Percentiles rank a stretch among this genome's conserved stretches.
phyloP scores from a whole-genome alignment of 305 asterid species.

The Petunia hybrid region DNA sequence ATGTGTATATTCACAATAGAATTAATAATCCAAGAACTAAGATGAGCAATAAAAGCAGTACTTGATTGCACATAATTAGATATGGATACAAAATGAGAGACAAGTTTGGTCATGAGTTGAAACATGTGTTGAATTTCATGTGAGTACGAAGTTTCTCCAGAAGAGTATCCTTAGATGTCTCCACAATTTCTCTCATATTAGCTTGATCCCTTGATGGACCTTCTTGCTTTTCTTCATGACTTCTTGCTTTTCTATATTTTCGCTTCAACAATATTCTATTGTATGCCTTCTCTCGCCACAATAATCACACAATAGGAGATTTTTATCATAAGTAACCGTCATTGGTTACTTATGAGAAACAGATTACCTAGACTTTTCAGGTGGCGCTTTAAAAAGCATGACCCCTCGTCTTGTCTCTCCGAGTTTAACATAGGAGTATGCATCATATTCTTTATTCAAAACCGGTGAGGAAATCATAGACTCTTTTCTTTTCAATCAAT shows the following conservation, averaged over 20 bases:
- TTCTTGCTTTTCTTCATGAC: not conserved
- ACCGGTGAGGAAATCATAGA: not conserved
- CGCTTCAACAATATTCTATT: not conserved
- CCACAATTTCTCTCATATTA: not conserved
- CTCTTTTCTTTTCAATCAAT: not conserved
- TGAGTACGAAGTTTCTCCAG: not conserved
- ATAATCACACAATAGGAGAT: not conserved
- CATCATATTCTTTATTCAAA: conserved; percentile 5
- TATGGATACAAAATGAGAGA: not conserved
- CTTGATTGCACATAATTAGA: conserved; percentile 7
- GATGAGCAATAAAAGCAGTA: not conserved
- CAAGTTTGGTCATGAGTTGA: not conserved
- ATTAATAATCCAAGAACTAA: not conserved
- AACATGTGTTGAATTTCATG: not conserved
- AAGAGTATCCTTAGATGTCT: not conserved
- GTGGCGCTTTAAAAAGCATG: not conserved
- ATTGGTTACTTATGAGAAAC: not conserved
- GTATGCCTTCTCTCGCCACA: not conserved
- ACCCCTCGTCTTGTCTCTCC: not conserved
- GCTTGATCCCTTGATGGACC: not conserved
- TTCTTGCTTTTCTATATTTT: not conserved
- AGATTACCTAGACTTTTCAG: not conserved
- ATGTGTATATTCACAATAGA: conserved; percentile 9
- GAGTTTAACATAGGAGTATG: not conserved
- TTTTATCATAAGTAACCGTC: not conserved